These are phyloP conservation scores for Exophiala bonariae DNA, from an alignment of 2,329 filamentous ascomycete species.

Conservation along the genomic window DNA sequence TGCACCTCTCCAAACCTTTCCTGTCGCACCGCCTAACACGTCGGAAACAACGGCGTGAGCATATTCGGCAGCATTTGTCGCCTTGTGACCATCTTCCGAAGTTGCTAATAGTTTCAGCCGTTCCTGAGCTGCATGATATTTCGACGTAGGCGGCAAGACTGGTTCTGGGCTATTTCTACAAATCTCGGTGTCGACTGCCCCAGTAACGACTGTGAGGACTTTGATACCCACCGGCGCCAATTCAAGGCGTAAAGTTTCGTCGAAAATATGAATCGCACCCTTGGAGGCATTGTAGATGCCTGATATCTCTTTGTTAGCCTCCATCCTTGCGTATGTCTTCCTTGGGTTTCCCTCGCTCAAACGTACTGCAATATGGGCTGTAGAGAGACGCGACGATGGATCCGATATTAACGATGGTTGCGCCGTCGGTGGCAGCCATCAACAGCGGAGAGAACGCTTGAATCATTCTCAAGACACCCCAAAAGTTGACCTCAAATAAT, in stretches of 20 bases:
- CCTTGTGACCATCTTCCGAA: neutral
- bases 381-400: constrained; percentile 35
- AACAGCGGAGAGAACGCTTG: constrained; percentile 35
- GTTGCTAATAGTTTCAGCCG: neutral
- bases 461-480: constrained; percentile 31
- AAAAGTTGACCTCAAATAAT: constrained; percentile 38
- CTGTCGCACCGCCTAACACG: constrained; percentile 26
- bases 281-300: constrained; percentile 57
- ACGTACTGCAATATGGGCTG: constrained; percentile 30
- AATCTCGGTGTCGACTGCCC: constrained; percentile 60
- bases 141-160: neutral
- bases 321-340: too few relatives aligned
- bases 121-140: neutral
- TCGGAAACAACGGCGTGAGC: constrained; percentile 28
- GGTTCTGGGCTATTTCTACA: constrained; percentile 30
- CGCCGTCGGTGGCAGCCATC: constrained; percentile 9
- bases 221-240: constrained; percentile 41
- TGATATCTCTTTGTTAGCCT: too few relatives aligned
- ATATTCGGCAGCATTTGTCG: constrained; percentile 13
- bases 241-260: constrained; percentile 55
- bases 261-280: constrained; percentile 59
- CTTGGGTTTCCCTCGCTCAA: neutral
- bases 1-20: constrained; percentile 26
- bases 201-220: constrained; percentile 57
- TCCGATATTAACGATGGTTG: constrained; percentile 13